Percentiles rank a stretch among this genome's conserved stretches.
These are phyloP conservation scores for Yamadazyma kanchanaburiensis DNA, from an alignment of 1,139 yeast species.

Conservation along the genomic window DNA sequence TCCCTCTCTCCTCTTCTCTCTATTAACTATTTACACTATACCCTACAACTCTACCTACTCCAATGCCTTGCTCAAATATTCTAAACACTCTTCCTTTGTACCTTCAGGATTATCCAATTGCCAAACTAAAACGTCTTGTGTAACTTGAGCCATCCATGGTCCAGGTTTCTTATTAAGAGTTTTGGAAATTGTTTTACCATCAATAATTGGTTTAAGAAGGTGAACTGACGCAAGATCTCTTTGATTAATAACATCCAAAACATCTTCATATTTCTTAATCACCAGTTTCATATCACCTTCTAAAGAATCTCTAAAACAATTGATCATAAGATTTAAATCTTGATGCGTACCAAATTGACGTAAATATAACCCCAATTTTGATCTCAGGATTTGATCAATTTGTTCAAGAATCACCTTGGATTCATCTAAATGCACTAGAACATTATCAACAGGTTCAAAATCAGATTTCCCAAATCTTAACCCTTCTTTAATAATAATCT, in stretches of 20 bases:
- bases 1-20: no score
- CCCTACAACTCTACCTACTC: no score
- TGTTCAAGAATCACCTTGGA: slow-evolving; percentile 10
- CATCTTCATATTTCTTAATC: slow-evolving; percentile 28
- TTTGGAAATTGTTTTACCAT: slow-evolving; percentile 64
- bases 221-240: slow-evolving; percentile 39
- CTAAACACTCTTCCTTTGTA: slow-evolving; percentile 51
- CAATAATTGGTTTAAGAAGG: slow-evolving; percentile 51
- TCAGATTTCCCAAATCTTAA: slow-evolving; percentile 62
- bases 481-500: slow-evolving; percentile 61
- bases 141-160: slow-evolving; percentile 69
- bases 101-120: slow-evolving; percentile 70
- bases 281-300: slow-evolving; percentile 1
- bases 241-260: slow-evolving; percentile 23
- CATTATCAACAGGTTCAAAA: slow-evolving; percentile 46
- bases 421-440: slow-evolving; percentile 19
- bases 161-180: slow-evolving; percentile 66
- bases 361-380: slow-evolving; percentile 59
- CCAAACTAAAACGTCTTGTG: slow-evolving; percentile 59
- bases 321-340: slow-evolving; percentile 37
- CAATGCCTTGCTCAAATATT: slow-evolving; percentile 22
- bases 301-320: slow-evolving; percentile 29
- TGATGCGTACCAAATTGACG: slow-evolving; percentile 53
- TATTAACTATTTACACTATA: no score
- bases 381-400: slow-evolving; percentile 35